Conservation (phyloP, 805 yeast species). For the Candida arabinofermentans region DNA sequence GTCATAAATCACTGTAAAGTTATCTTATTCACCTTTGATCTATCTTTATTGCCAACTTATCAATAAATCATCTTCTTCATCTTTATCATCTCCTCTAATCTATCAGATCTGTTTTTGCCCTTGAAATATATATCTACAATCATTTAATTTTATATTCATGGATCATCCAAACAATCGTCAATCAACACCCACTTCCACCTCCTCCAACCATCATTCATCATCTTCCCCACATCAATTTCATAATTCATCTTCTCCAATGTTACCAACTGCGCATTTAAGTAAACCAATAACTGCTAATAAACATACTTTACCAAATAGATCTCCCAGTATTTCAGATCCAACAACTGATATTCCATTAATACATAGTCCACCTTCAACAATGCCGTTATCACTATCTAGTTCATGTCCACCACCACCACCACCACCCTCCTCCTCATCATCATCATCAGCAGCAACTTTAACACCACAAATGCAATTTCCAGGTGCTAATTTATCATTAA, state of each 20-base stretch:
- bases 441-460: not conserved
- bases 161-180: not conserved
- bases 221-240: not conserved
- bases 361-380: not conserved
- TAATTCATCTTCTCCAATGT: conserved; percentile 14
- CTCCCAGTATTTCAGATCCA: conserved; percentile 19
- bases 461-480: conserved; percentile 2
- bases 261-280: conserved; percentile 9
- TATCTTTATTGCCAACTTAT: no score
- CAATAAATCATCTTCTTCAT: not conserved
- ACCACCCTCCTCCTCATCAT: conserved; percentile 1
- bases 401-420: not conserved
- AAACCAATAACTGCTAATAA: conserved; percentile 18
- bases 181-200: not conserved
- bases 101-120: not conserved
- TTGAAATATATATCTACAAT: no score
- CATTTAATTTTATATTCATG: not conserved
- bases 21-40: no score
- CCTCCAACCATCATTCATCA: not conserved
- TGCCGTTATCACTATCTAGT: conserved; percentile 2
- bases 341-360: not conserved
- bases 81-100: not conserved
- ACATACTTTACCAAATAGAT: conserved; percentile 21
- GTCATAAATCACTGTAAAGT: no score
- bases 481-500: not conserved